Evolutionary conservation across 257 asterid genomes (phyloP).

Genomic region (Paulownia fortunei): DNA sequence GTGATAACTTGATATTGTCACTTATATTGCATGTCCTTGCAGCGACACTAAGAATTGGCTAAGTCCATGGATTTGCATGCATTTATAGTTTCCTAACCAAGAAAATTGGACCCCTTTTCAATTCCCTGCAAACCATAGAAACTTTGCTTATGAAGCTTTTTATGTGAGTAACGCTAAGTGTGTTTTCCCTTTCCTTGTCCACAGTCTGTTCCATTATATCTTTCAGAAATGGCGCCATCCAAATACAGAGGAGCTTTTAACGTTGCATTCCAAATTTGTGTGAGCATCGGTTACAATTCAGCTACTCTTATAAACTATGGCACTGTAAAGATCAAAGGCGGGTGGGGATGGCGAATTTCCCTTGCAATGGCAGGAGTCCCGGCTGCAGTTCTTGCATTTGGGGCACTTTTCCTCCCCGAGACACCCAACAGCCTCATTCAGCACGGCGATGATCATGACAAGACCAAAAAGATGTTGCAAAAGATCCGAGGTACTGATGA

Average conservation of each 20-base stretch:
- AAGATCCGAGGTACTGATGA: constrained; percentile 20
- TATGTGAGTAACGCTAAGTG: background rate
- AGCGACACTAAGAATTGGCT: no score
- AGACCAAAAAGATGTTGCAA: background rate
- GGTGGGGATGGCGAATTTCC: constrained; percentile 26
- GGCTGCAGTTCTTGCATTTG: constrained; percentile 1
- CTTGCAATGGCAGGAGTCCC: constrained; percentile 23
- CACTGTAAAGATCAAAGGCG: constrained; percentile 20
- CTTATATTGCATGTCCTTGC: no score
- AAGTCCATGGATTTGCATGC: no score
- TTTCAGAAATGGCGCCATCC: constrained; percentile 63
- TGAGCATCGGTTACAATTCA: constrained; percentile 45
- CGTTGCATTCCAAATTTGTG: constrained; percentile 54
- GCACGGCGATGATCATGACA: background rate
- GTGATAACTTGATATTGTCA: no score
- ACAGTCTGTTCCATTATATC: constrained; percentile 62
- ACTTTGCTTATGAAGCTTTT: no score
- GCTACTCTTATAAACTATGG: constrained; percentile 52
- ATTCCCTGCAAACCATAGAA: no score
- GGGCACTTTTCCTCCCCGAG: constrained; percentile 27
- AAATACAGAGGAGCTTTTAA: constrained; percentile 59
- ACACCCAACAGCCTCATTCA: constrained; percentile 23
- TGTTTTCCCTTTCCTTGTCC: background rate
- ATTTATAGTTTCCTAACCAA: no score
- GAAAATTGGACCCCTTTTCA: no score